phyloP scores from a whole-genome alignment of 805 yeast species.

The Maudiozyma bulderi region DNA sequence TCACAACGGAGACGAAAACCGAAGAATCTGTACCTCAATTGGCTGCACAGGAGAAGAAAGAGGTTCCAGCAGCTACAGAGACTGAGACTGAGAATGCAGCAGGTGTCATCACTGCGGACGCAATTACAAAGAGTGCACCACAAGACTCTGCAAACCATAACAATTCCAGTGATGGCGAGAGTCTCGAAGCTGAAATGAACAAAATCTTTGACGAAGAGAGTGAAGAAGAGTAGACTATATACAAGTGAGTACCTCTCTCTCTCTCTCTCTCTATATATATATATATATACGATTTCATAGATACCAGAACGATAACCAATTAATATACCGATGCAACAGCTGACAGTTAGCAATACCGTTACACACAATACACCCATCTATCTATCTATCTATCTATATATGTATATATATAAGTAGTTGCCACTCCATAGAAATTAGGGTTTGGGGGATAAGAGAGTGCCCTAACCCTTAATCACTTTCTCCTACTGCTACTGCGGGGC shows the following conservation, averaged over 20 bases:
- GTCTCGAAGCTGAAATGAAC: constrained; percentile 28
- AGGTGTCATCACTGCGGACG: neutral
- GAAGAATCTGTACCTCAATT: neutral
- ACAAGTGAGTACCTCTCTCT: neutral
- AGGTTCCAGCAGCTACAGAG: neutral
- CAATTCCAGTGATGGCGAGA: constrained; percentile 28
- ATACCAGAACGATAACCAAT: too few species aligned
- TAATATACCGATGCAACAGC: too few species aligned
- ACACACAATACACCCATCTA: too few species aligned
- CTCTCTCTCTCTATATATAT: neutral
- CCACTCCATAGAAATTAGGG: too few species aligned
- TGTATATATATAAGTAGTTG: too few species aligned
- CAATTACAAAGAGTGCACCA: neutral
- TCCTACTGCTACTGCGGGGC: too few species aligned
- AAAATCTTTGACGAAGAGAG: constrained; percentile 24
- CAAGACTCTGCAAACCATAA: neutral
- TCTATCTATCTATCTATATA: too few species aligned
- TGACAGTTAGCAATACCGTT: too few species aligned
- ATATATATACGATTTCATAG: neutral
- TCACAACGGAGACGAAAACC: neutral
- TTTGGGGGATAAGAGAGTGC: too few species aligned
- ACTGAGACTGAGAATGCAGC: neutral
- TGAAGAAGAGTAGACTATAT: constrained; percentile 18
- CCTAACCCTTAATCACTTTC: too few species aligned
- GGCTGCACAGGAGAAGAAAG: neutral